A percentile compares a stretch with the other conserved stretches of the same genome.
phyloP scores from a whole-genome alignment of 129 eudicot genomes.

The Chrysanthemum makinoi region DNA sequence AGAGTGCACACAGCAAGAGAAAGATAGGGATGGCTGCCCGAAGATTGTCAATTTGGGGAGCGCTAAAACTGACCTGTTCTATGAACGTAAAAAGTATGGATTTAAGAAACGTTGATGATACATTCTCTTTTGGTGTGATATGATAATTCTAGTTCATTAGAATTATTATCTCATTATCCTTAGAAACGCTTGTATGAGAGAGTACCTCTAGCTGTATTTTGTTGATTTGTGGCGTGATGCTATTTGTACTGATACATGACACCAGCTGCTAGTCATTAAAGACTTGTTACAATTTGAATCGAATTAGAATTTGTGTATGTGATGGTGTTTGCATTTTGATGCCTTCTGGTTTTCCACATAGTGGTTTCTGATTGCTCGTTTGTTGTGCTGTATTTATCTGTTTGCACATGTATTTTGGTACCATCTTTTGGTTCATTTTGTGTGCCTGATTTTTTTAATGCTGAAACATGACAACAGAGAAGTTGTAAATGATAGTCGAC shows the following conservation, averaged over 20 bases:
- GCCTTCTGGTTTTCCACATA: background rate
- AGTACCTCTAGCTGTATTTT: constrained; percentile 12
- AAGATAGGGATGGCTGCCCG: constrained; percentile 55
- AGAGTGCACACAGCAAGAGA: constrained; percentile 61
- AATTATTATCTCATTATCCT: background rate
- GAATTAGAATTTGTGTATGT: constrained; percentile 7
- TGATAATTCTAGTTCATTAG: no score
- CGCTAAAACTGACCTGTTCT: constrained; percentile 49
- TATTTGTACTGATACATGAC: background rate
- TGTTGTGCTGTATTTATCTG: background rate
- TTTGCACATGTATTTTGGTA: background rate
- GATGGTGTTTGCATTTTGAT: background rate
- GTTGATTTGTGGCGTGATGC: no score
- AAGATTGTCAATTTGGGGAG: constrained; percentile 53
- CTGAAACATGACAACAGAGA: no score
- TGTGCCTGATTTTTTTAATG: background rate
- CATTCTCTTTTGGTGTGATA: no score
- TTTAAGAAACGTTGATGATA: constrained; percentile 39
- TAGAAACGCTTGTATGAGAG: constrained; percentile 8
- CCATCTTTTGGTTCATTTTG: background rate
- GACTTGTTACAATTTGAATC: background rate
- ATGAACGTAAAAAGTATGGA: constrained; percentile 51
- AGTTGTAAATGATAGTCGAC: no score
- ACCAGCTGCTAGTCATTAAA: background rate
- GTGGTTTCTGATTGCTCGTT: background rate